Conservation (phyloP, 257 asterid genomes). For the Solanum piurae region DNA sequence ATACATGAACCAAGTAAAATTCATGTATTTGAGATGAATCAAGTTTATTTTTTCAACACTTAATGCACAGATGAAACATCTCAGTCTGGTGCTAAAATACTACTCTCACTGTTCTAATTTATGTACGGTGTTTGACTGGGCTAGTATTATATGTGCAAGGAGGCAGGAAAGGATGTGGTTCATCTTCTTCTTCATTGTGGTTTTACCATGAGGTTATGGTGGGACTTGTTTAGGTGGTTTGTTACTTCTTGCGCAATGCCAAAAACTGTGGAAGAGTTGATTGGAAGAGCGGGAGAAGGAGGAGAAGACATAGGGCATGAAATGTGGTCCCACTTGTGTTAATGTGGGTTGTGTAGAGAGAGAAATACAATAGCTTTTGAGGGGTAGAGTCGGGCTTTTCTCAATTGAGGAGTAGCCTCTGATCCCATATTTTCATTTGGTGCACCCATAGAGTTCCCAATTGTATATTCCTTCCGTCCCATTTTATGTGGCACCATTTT, state of each 20-base stretch:
- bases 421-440: neutral
- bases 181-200: neutral
- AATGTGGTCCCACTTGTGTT: neutral
- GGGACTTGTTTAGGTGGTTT: neutral
- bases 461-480: neutral
- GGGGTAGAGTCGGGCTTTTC: neutral
- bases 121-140: neutral
- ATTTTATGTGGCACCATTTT: too few species aligned
- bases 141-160: neutral
- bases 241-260: neutral
- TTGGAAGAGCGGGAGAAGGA: neutral
- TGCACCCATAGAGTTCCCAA: neutral
- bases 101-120: neutral
- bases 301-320: neutral
- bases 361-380: neutral
- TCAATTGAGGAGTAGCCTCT: neutral
- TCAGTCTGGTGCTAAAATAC: neutral
- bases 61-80: neutral
- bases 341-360: neutral
- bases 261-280: neutral
- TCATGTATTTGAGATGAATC: neutral
- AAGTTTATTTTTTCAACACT: neutral
- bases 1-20: neutral
- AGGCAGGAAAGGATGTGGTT: neutral
- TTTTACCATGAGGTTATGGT: neutral